phyloP scores from a whole-genome alignment of 495 filamentous ascomycete species.

The Penicillium canescens region DNA sequence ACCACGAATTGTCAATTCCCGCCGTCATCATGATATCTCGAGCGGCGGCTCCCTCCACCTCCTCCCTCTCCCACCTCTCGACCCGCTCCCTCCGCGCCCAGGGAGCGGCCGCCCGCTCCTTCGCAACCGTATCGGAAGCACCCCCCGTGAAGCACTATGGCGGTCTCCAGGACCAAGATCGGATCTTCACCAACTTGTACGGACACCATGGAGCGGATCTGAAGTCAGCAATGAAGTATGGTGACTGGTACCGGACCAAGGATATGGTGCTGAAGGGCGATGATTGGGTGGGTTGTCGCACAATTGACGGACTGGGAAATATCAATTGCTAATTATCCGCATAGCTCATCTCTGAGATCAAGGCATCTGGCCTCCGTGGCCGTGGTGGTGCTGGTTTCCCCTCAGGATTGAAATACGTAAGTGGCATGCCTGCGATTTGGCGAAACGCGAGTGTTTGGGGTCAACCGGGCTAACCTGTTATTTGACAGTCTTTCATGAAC shows the following conservation, averaged over 20 bases:
- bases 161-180: constrained; percentile 88
- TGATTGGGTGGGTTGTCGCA: constrained; percentile 71
- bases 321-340: constrained; percentile 22
- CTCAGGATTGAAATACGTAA: constrained; percentile 97
- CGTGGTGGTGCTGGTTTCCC: constrained; percentile 98
- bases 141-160: constrained; percentile 74
- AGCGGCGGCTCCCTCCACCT: constrained; percentile 50
- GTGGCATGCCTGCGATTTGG: constrained; percentile 24
- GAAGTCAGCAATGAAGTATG: constrained; percentile 95
- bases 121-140: constrained; percentile 90
- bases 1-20: constrained; percentile 30
- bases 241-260: constrained; percentile 99
- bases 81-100: constrained; percentile 56
- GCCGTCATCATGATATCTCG: constrained; percentile 51
- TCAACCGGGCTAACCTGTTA: constrained; percentile 15
- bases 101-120: constrained; percentile 57
- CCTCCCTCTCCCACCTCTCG: constrained; percentile 53
- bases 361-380: constrained; percentile 91
- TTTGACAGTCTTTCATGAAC: constrained; percentile 93
- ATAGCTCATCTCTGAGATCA: constrained; percentile 92
- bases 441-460: not conserved
- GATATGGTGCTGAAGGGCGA: constrained; percentile 95
- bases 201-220: constrained; percentile 87
- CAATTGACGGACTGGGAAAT: constrained; percentile 12
- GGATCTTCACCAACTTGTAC: constrained; percentile 99